Base-by-base conservation (phyloP, 2,329 filamentous ascomycete species). In the Claviceps sp. region DNA sequence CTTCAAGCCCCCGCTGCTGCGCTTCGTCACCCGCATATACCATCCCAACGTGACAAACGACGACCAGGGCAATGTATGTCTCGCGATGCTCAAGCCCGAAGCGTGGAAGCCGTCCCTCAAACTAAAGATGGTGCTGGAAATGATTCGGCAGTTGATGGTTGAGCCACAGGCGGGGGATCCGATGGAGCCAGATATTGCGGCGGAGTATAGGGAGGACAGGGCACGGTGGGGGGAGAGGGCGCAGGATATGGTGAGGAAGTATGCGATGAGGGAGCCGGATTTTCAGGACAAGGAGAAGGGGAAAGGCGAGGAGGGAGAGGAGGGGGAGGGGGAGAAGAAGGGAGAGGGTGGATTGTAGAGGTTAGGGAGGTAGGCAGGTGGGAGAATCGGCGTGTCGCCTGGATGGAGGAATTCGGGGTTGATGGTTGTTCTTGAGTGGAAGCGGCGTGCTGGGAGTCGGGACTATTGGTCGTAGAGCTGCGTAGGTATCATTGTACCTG, bases 41-140 rank as follows among this genome's bases (percentile, higher is more conserved):
- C 90, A 96, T 73, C 89, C 90, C 45, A 96, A 96, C 71, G 80
- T 96, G 54, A 89, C 85, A 64, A 93, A 95, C 76, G 89, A 95
- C 68, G 78, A 80, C 64, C 80, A 82, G 59, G 90, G 90, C 56
- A 84, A 78, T 70, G 87, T 96, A 80, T 96, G 90, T 70, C 76
- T 96, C 45, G 82, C 81, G 55, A 79, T 90, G 68, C 80, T 96
- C 60, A 88, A 90, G 65, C 68, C 84, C 34, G 89, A 95, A 62
- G 84, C 88, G 69, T 96, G 90, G 90, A 96, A 95, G 76, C 90
- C 90, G 17, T 84, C 84, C 55, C 87, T 84, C 62, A 85, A 84
- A 71, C 78, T 95, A 58, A 70, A 71, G 46, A 79, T 81, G 50
- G 88, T 95, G 30, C 78, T 96, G 56, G 81, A 86, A 65, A 85